These are phyloP conservation scores for Colletotrichum tropicicola DNA, from an alignment of 2,329 filamentous ascomycete genomes.

Conservation along the genomic window DNA sequence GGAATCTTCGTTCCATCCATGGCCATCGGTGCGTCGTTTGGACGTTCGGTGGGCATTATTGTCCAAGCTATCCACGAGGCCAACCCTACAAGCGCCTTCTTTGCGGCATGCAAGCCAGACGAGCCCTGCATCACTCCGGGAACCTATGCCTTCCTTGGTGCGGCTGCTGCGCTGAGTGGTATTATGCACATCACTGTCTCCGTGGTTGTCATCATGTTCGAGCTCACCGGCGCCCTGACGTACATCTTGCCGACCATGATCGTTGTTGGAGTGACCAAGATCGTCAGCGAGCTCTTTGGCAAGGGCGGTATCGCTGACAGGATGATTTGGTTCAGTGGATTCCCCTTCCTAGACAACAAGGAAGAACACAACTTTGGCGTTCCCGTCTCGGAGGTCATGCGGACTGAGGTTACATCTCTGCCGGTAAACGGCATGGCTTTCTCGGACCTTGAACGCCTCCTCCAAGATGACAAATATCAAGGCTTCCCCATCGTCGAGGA, in stretches of 20 bases:
- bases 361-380: slow-evolving; percentile 98
- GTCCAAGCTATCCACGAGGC: slow-evolving; percentile 90
- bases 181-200: slow-evolving; percentile 99
- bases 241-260: slow-evolving; percentile 99
- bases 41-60: slow-evolving; percentile 91
- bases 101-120: slow-evolving; percentile 88
- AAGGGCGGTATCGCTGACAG: slow-evolving; percentile 96
- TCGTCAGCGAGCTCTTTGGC: slow-evolving; percentile 89
- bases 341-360: slow-evolving; percentile 96
- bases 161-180: slow-evolving; percentile 88
- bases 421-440: slow-evolving; percentile 79
- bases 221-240: slow-evolving; percentile 94
- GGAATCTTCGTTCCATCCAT: slow-evolving; percentile 99
- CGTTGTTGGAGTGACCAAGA: slow-evolving; percentile 95
- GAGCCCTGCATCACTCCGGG: slow-evolving; percentile 96
- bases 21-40: slow-evolving; percentile 95
- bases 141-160: slow-evolving; percentile 95
- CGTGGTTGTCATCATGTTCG: slow-evolving; percentile 99
- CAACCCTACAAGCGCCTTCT: slow-evolving; percentile 84
- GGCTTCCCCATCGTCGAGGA: slow-evolving; percentile 93
- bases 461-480: slow-evolving; percentile 84
- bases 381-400: slow-evolving; percentile 92
- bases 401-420: slow-evolving; percentile 76
- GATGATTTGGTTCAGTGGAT: slow-evolving; percentile 99
- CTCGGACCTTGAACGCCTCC: slow-evolving; percentile 78